These are phyloP conservation scores for Hypoxylon crocopeplum DNA, from an alignment of 495 filamentous ascomycete genomes.

Conservation along the genomic window DNA sequence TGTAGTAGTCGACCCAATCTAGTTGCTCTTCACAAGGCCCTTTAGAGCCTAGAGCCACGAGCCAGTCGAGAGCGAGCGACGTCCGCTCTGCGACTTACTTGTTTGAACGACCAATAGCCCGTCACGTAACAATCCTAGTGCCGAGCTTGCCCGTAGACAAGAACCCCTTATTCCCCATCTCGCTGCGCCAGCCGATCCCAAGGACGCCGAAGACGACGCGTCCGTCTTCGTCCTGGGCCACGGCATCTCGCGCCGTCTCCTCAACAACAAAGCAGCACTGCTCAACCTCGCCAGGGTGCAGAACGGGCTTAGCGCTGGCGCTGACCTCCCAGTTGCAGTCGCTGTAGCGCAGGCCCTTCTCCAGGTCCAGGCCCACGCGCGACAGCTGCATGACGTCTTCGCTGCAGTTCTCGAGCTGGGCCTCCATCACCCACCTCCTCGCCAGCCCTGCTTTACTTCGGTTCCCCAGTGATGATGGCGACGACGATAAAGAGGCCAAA, in stretches of 20 bases:
- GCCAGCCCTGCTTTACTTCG: slow-evolving; percentile 8
- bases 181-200: slow-evolving; percentile 83
- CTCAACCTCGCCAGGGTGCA: slow-evolving; percentile 85
- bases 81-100: no score
- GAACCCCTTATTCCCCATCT: slow-evolving; percentile 89
- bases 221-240: slow-evolving; percentile 57
- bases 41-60: no score
- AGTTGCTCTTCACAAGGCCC: no score
- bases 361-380: slow-evolving; percentile 58
- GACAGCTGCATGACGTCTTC: slow-evolving; percentile 70
- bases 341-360: slow-evolving; percentile 51
- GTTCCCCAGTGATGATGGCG: no score
- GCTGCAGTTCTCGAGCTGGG: slow-evolving; percentile 92
- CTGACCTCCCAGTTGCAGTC: slow-evolving; percentile 62
- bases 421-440: slow-evolving; percentile 74
- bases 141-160: slow-evolving; percentile 87
- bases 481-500: no score
- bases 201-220: slow-evolving; percentile 78
- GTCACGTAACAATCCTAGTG: slow-evolving; percentile 42
- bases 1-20: no score
- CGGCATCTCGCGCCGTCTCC: slow-evolving; percentile 58
- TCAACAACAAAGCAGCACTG: slow-evolving; percentile 91
- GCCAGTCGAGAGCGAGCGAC: no score
- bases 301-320: slow-evolving; percentile 60
- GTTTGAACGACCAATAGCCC: no score